Conservation (phyloP, 2,329 filamentous ascomycete species). For the Trichoderma afroharzianum region DNA sequence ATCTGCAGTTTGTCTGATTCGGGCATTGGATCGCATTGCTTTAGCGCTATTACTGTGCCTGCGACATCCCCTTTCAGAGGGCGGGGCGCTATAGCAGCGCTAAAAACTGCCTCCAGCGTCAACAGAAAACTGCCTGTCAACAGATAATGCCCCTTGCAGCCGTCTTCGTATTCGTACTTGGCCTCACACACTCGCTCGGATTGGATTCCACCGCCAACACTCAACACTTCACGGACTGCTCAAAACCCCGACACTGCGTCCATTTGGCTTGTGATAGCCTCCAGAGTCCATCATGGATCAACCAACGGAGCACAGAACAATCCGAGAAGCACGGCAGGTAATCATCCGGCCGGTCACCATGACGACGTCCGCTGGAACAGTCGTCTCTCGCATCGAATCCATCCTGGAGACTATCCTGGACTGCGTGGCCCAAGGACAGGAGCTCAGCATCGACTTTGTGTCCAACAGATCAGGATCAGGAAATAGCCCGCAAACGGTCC, state of each 20-base stretch:
- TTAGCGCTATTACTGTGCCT: not conserved
- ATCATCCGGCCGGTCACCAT: not conserved
- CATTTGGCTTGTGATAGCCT: not conserved
- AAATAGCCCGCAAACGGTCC: constrained; percentile 24
- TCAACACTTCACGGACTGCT: not conserved
- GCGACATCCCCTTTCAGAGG: not conserved
- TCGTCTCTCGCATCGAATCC: constrained; percentile 36
- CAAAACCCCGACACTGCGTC: constrained; percentile 4
- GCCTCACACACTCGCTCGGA: not conserved
- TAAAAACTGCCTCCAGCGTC: not conserved
- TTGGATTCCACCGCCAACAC: not conserved
- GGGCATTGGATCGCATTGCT: not conserved
- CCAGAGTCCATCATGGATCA: not conserved
- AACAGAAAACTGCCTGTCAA: not conserved
- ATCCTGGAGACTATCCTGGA: constrained; percentile 32
- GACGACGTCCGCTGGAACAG: constrained; percentile 23
- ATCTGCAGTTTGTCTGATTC: not conserved
- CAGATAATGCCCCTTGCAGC: not conserved
- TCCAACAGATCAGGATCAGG: constrained; percentile 22
- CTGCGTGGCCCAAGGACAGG: constrained; percentile 24
- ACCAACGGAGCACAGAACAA: not conserved
- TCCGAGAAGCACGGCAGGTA: not conserved
- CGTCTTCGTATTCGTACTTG: constrained; percentile 2
- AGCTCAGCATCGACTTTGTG: constrained; percentile 28
- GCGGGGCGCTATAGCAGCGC: not conserved